Conservation (phyloP, 208 protist species). For the Leishmania braziliensis region DNA sequence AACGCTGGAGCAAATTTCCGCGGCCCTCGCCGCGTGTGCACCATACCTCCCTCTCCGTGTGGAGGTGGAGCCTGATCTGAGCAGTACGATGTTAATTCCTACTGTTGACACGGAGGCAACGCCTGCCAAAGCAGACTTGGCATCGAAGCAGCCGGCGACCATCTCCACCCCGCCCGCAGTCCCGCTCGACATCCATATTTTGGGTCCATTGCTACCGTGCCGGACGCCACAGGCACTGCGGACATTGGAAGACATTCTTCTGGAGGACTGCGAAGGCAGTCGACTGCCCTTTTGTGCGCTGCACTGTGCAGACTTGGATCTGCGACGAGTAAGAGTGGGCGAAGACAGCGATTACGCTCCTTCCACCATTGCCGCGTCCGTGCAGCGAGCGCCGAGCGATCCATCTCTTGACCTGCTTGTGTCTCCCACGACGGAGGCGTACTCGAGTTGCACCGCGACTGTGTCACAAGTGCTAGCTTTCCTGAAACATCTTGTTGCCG, state of each 20-base stretch:
- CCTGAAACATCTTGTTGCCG: constrained; percentile 44
- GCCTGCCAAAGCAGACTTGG: not conserved
- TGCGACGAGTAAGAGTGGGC: constrained; percentile 11
- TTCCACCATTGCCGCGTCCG: not conserved
- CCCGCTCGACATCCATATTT: constrained; percentile 37
- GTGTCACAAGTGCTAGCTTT: constrained; percentile 45
- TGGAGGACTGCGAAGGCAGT: constrained; percentile 61
- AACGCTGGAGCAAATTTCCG: constrained; percentile 44
- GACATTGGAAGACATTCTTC: constrained; percentile 64
- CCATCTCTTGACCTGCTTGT: constrained; percentile 42
- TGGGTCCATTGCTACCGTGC: constrained; percentile 49
- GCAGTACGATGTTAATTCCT: not conserved
- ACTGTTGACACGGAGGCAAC: not conserved
- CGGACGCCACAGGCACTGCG: constrained; percentile 41
- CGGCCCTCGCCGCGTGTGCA: constrained; percentile 31
- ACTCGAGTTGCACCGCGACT: not conserved
- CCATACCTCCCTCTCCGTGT: constrained; percentile 55
- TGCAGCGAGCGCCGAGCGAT: constrained; percentile 28
- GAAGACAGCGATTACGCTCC: not conserved
- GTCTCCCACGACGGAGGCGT: not conserved
- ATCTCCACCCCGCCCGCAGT: not conserved
- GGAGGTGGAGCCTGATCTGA: constrained; percentile 42
- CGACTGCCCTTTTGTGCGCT: constrained; percentile 38
- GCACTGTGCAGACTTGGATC: constrained; percentile 50
- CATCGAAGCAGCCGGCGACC: not conserved